phyloP scores from a whole-genome alignment of 495 filamentous ascomycete genomes.

The Penicillium coprophilum region DNA sequence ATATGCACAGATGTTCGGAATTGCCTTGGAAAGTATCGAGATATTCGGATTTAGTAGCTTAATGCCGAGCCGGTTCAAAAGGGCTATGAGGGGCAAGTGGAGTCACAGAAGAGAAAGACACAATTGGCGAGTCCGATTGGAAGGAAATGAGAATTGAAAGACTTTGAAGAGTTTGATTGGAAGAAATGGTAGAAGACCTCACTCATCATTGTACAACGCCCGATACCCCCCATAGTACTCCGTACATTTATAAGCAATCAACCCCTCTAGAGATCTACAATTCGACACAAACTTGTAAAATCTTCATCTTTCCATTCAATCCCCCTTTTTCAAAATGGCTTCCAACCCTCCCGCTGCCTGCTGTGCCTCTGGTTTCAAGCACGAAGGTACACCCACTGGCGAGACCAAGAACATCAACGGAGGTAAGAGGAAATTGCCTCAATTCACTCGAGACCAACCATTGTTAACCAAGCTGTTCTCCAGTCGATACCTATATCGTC shows the following conservation, averaged over 20 bases:
- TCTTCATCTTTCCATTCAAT: background rate
- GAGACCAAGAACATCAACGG: constrained; percentile 43
- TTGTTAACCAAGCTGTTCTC: background rate
- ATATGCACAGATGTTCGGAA: constrained; percentile 6
- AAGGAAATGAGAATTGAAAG: background rate
- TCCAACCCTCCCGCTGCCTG: constrained; percentile 57
- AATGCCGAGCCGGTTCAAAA: background rate
- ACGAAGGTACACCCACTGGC: constrained; percentile 44
- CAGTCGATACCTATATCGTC: constrained; percentile 45
- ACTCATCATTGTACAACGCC: background rate
- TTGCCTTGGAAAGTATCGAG: background rate
- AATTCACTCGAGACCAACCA: constrained; percentile 28
- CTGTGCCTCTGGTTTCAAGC: constrained; percentile 56
- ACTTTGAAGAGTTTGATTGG: background rate
- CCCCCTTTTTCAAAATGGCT: constrained; percentile 45
- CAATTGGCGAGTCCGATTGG: no score
- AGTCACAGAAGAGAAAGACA: background rate
- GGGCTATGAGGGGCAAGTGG: constrained; percentile 6
- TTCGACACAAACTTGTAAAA: background rate
- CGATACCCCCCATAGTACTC: no score
- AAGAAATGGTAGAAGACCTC: background rate
- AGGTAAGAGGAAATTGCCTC: constrained; percentile 27
- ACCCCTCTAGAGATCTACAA: background rate
- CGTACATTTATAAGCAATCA: background rate
- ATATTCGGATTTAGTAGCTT: background rate